Evolutionary conservation across 2,329 filamentous ascomycete species (phyloP).

Genomic region (Salinomyces thailandicus): DNA sequence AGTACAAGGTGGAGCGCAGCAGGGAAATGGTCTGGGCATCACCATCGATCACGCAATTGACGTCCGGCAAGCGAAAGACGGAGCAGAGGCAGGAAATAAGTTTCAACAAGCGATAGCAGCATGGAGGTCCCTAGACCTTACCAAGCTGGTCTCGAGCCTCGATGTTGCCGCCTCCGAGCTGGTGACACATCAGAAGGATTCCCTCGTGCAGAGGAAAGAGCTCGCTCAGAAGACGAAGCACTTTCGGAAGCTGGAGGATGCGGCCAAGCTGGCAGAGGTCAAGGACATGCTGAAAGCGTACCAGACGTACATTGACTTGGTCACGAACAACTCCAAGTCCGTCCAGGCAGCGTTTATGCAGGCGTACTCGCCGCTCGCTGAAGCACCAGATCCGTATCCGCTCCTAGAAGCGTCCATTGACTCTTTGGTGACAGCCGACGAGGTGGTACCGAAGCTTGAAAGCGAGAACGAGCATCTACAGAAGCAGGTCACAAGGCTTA

Average conservation of each 20-base stretch:
- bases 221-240: slow-evolving; percentile 99
- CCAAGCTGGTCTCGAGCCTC: slow-evolving; percentile 69
- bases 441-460: slow-evolving; percentile 81
- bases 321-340: slow-evolving; percentile 91
- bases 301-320: slow-evolving; percentile 90
- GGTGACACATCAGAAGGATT: slow-evolving; percentile 83
- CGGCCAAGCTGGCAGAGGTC: slow-evolving; percentile 74
- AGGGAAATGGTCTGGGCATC: neutral
- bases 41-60: neutral
- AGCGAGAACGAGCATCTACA: slow-evolving; percentile 84
- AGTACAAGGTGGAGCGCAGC: neutral
- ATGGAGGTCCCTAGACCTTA: slow-evolving; percentile 89
- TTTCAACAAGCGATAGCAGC: slow-evolving; percentile 93
- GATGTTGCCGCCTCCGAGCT: slow-evolving; percentile 94
- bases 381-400: slow-evolving; percentile 93
- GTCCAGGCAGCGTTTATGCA: slow-evolving; percentile 89
- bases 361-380: slow-evolving; percentile 83
- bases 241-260: slow-evolving; percentile 86
- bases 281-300: slow-evolving; percentile 83
- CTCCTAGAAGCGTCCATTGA: slow-evolving; percentile 93
- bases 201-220: slow-evolving; percentile 92
- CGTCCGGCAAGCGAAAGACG: neutral
- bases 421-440: slow-evolving; percentile 81
- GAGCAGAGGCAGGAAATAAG: slow-evolving; percentile 57
- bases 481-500: slow-evolving; percentile 62